These are phyloP conservation scores for Zygoascus meyerae DNA, from an alignment of 1,139 yeast species.

Conservation along the genomic window DNA sequence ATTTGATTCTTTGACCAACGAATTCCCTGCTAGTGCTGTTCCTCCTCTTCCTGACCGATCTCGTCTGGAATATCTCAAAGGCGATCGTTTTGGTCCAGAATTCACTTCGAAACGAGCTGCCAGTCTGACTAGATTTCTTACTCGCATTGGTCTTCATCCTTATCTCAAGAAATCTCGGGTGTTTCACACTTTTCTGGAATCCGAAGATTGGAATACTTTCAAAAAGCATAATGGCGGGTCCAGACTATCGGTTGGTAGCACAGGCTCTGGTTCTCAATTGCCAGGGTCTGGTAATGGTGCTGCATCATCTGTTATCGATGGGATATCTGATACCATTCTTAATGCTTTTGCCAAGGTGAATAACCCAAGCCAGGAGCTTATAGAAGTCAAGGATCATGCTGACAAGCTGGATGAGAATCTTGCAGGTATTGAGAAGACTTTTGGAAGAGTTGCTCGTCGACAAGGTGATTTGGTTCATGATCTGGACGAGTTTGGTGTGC, in stretches of 20 bases:
- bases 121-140: slow-evolving; percentile 70
- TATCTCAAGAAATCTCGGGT: slow-evolving; percentile 62
- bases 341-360: slow-evolving; percentile 83
- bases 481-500: slow-evolving; percentile 63
- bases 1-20: slow-evolving; percentile 66
- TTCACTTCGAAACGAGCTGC: slow-evolving; percentile 82
- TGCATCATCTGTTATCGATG: slow-evolving; percentile 45
- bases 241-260: slow-evolving; percentile 15
- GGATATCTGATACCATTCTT: slow-evolving; percentile 79
- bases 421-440: slow-evolving; percentile 69
- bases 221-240: slow-evolving; percentile 47
- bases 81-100: slow-evolving; percentile 79
- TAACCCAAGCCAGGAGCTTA: slow-evolving; percentile 69
- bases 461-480: slow-evolving; percentile 70
- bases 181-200: slow-evolving; percentile 69
- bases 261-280: slow-evolving; percentile 8
- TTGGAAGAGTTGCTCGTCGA: slow-evolving; percentile 64
- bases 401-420: slow-evolving; percentile 82
- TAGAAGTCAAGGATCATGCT: slow-evolving; percentile 76
- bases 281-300: slow-evolving; percentile 13
- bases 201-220: slow-evolving; percentile 79
- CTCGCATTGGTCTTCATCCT: slow-evolving; percentile 70
- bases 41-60: slow-evolving; percentile 96
- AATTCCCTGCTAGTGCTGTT: slow-evolving; percentile 76
- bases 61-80: slow-evolving; percentile 85